Evolutionary conservation across 805 yeast species (phyloP).

Genomic region (Kregervanrija fluxuum): DNA sequence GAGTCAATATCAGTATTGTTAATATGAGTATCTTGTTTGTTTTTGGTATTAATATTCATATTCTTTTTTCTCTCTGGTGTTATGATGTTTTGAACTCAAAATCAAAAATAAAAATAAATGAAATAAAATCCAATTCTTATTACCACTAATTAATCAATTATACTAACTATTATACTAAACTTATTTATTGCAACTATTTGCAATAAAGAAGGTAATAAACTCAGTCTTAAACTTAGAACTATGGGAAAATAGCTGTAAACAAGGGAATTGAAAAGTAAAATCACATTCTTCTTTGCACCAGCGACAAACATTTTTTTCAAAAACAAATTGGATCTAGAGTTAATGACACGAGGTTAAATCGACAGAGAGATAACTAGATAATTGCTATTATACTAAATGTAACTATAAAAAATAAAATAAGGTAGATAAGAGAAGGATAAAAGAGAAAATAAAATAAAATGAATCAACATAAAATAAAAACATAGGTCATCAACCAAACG

Average conservation of each 20-base stretch:
- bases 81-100: slow-evolving; percentile 13
- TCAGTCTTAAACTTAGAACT: too few species aligned
- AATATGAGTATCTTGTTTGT: background rate
- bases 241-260: too few species aligned
- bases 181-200: too few species aligned
- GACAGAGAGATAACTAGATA: too few species aligned
- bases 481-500: slow-evolving; percentile 18
- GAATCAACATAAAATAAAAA: background rate
- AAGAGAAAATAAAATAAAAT: background rate
- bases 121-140: background rate
- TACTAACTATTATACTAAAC: too few species aligned
- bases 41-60: background rate
- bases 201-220: too few species aligned
- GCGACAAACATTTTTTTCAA: too few species aligned
- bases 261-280: too few species aligned
- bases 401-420: background rate
- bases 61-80: slow-evolving; percentile 10
- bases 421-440: background rate
- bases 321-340: too few species aligned
- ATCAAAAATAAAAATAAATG: background rate
- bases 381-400: too few species aligned
- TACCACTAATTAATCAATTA: background rate
- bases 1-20: background rate
- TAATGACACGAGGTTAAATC: too few species aligned
- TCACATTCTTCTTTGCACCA: too few species aligned